Conservation (phyloP, 441 rosid species). For the Pelargonium exstipulatum region DNA sequence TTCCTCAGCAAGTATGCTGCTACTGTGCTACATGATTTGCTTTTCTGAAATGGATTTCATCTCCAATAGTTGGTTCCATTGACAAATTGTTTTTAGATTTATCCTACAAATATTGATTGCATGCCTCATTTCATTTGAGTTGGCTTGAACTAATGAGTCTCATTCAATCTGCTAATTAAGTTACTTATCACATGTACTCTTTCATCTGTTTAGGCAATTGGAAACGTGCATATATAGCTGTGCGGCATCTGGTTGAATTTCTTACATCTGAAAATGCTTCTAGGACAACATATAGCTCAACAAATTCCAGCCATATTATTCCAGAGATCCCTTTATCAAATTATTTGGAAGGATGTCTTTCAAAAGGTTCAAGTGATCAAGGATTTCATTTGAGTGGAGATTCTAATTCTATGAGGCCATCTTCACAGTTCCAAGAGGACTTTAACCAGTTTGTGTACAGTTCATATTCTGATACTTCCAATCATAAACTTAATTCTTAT, state of each 20-base stretch:
- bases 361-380: constrained; percentile 40
- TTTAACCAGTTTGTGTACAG: constrained; percentile 29
- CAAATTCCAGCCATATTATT: constrained; percentile 31
- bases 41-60: not conserved
- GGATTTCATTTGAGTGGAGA: constrained; percentile 63
- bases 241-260: constrained; percentile 69
- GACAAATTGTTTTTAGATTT: not conserved
- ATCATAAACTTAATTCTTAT: constrained; percentile 33
- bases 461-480: constrained; percentile 35
- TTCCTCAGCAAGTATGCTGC: constrained; percentile 3
- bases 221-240: constrained; percentile 75
- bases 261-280: constrained; percentile 42
- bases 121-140: constrained; percentile 3
- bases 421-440: constrained; percentile 42
- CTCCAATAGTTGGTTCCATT: not conserved
- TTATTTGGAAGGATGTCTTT: constrained; percentile 63
- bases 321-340: constrained; percentile 61
- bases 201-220: constrained; percentile 71
- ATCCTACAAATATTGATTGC: constrained; percentile 2
- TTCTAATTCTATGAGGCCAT: constrained; percentile 36
- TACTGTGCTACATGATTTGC: constrained; percentile 1
- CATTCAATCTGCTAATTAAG: constrained; percentile 26
- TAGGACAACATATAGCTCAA: constrained; percentile 30
- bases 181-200: constrained; percentile 34
- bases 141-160: constrained; percentile 22